These are phyloP conservation scores for Cyberlindnera samutprakarnensis DNA, from an alignment of 805 yeast species.

Conservation along the genomic window DNA sequence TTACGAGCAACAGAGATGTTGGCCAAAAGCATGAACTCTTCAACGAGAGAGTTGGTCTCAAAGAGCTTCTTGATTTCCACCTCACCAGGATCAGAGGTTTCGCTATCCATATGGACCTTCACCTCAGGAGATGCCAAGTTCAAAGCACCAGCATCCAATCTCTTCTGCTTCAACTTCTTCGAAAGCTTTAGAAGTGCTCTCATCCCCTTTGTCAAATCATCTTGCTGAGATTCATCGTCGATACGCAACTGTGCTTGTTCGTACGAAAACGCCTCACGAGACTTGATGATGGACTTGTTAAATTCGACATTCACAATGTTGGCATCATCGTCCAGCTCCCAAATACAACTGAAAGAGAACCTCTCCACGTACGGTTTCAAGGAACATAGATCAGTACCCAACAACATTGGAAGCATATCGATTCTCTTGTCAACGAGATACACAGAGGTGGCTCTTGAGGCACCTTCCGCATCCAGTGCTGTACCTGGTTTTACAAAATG, in stretches of 20 bases:
- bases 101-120: conserved; percentile 93
- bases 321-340: conserved; percentile 90
- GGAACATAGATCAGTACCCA: conserved; percentile 95
- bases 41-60: conserved; percentile 94
- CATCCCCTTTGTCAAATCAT: conserved; percentile 86
- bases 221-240: conserved; percentile 68
- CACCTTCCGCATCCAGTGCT: conserved; percentile 91
- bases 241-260: conserved; percentile 89
- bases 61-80: conserved; percentile 84
- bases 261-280: conserved; percentile 91
- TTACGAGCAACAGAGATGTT: conserved; percentile 92
- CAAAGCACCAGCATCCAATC: conserved; percentile 93
- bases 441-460: conserved; percentile 94
- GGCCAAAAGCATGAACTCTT: conserved; percentile 97
- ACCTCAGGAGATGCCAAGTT: conserved; percentile 98
- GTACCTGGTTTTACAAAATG: conserved; percentile 93
- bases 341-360: conserved; percentile 88
- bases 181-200: conserved; percentile 74
- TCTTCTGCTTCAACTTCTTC: conserved; percentile 71
- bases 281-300: conserved; percentile 82
- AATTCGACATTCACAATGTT: conserved; percentile 72
- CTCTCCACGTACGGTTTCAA: conserved; percentile 92
- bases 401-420: conserved; percentile 93
- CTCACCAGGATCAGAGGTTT: conserved; percentile 93
- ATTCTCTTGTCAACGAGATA: conserved; percentile 96